Base-by-base conservation (phyloP, 2,329 filamentous ascomycete genomes). In the Fonsecaea monophora region DNA sequence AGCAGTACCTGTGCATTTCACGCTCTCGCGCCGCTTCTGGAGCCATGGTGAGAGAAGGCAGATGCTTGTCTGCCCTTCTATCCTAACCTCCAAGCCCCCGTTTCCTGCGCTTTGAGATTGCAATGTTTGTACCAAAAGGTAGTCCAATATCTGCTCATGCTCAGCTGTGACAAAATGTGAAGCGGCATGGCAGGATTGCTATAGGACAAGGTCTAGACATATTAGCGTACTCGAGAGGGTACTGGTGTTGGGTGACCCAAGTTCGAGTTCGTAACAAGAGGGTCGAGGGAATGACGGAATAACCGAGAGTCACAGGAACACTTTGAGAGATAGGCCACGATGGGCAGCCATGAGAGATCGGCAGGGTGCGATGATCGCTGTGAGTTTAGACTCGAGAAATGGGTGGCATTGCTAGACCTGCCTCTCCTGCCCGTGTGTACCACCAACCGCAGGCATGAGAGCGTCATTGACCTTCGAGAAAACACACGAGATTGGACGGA, bases 11-110 rank as follows among this genome's bases (percentile, higher is more conserved):
- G 54, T 71, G 68, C 68, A 71, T 64, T 53, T 69, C 70, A 50
- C 70, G 68, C 63, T 70, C 68, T 32, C 70, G 65, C 53, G 70
- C 68, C 37, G 59, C 62, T 63, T 71, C 68, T 42, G 50, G 53
- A 62, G 70, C 63, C 70, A 71, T 71, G 60, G 38, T 38, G 13
- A 34, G 37, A 37, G 4, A 21, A 42, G 48, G 48, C 34, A 38
- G 55, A 34, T 18, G n/a, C 35, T 53, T 25, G 54, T n/a, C 30
- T 21, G 18, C 53, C 25, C n/a, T 38, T 21, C 30, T 50, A 48
- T 21, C 4, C 25, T 34, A 25, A n/a, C 6, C 21, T 21, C 21
- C 25, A 4, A 12, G 10, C 13, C 18, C 45, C 21, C 1, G 9
- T 50, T 12, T 7, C 45, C 45, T 50, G 45, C 45, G 10, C 45